Percentiles rank a stretch among this genome's conserved stretches.
phyloP scores from a whole-genome alignment of 177 flowering plant species.

The Vitis hybrid region DNA sequence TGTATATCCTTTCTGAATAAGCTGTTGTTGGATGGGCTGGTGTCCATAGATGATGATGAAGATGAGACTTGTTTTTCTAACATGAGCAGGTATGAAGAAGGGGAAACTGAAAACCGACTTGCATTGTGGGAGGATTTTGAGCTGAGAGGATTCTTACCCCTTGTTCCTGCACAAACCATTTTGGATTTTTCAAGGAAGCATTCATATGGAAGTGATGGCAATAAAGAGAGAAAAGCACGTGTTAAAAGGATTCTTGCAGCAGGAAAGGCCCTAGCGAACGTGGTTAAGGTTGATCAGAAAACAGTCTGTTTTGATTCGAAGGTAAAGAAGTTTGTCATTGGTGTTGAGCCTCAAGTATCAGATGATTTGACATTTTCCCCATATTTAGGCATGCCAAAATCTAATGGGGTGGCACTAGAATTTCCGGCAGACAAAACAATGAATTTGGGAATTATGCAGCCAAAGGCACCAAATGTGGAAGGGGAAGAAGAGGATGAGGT shows the following conservation, averaged over 20 bases:
- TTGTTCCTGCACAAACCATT: constrained; percentile 77
- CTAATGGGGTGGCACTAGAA: constrained; percentile 28
- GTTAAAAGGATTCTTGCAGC: constrained; percentile 81
- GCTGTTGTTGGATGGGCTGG: constrained; percentile 44
- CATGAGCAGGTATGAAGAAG: constrained; percentile 79
- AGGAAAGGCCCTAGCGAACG: constrained; percentile 66
- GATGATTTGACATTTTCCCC: constrained; percentile 25
- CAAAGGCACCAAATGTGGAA: constrained; percentile 33
- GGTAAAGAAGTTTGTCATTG: constrained; percentile 60
- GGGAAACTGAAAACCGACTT: constrained; percentile 70
- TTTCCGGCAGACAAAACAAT: constrained; percentile 22
- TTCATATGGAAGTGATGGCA: constrained; percentile 58
- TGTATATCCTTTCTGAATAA: constrained; percentile 68
- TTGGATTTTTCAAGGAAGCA: constrained; percentile 84
- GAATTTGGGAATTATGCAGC: constrained; percentile 21
- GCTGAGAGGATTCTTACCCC: constrained; percentile 88
- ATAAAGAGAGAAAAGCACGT: constrained; percentile 65
- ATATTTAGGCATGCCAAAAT: constrained; percentile 16
- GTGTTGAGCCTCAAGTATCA: constrained; percentile 43
- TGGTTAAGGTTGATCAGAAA: constrained; percentile 55
- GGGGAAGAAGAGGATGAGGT: constrained; percentile 95
- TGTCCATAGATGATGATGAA: constrained; percentile 48
- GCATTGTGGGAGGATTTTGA: constrained; percentile 94
- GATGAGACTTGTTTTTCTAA: constrained; percentile 71
- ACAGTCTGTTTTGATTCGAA: constrained; percentile 58